These are phyloP conservation scores for Trifolium repens DNA, from an alignment of 306 rosid species.

Conservation along the genomic window DNA sequence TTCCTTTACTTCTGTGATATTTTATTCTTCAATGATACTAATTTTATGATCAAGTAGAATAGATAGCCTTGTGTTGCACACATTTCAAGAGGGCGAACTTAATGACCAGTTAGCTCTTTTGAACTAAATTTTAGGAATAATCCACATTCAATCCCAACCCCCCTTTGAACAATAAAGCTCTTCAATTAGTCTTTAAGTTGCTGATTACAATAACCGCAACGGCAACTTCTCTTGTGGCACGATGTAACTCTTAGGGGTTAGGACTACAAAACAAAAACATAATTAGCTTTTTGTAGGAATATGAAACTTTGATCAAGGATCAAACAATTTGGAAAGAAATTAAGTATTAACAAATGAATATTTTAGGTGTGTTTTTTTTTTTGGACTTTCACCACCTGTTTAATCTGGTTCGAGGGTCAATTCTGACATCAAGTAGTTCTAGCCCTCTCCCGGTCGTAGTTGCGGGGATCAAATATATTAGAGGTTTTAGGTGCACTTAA, in stretches of 20 bases:
- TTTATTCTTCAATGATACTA: constrained; percentile 9
- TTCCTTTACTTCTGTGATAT: constrained; percentile 12
- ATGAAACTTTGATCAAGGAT: background rate
- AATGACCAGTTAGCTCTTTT: background rate
- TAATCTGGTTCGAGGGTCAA: too few relatives aligned
- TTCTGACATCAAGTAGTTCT: too few relatives aligned
- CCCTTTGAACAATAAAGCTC: background rate
- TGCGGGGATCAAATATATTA: background rate
- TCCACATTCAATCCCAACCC: background rate
- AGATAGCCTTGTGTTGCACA: background rate
- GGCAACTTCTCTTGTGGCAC: background rate
- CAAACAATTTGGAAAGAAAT: constrained; percentile 4
- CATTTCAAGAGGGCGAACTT: constrained; percentile 31
- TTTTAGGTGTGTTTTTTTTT: background rate
- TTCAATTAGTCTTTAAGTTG: constrained; percentile 19
- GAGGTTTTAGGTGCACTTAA: background rate
- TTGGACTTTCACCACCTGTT: too few relatives aligned
- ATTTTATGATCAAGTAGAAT: constrained; percentile 24
- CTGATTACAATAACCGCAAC: background rate
- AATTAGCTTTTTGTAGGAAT: background rate
- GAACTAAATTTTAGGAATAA: constrained; percentile 27
- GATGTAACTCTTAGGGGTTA: constrained; percentile 8
- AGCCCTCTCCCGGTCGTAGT: too few relatives aligned
- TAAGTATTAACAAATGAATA: constrained; percentile 1
- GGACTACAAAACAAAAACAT: background rate